phyloP scores from a whole-genome alignment of 2,329 filamentous ascomycete genomes.

The Emergomyces orientalis region DNA sequence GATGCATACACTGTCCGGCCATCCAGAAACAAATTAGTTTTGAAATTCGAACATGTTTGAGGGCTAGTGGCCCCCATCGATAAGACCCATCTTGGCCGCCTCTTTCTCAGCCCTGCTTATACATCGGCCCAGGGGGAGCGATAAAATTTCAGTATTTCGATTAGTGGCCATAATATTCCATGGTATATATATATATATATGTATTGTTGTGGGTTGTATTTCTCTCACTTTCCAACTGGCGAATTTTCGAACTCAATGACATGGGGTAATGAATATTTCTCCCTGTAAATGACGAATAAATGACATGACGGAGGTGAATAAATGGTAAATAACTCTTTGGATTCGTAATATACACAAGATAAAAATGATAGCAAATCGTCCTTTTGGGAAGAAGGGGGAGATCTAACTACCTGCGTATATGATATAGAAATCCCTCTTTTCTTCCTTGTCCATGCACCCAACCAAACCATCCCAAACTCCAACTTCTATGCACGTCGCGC shows the following conservation, averaged over 20 bases:
- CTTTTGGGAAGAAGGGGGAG: neutral
- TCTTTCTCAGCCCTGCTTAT: neutral
- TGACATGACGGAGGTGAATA: neutral
- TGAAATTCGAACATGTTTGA: slow-evolving; percentile 42
- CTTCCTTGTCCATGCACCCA: neutral
- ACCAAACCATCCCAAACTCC: neutral
- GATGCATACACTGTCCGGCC: slow-evolving; percentile 58
- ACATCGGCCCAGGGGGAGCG: neutral
- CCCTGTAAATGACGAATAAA: neutral
- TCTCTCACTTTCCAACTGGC: neutral
- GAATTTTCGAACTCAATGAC: neutral
- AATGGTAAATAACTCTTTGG: neutral
- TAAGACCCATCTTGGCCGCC: neutral
- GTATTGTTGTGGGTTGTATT: neutral
- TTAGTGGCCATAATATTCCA: neutral
- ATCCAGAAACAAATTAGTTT: slow-evolving; percentile 47
- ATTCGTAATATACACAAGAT: slow-evolving; percentile 3
- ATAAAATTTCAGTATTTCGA: neutral
- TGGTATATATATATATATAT: neutral
- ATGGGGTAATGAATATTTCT: neutral
- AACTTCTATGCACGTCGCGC: neutral
- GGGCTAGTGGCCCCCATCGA: no score
- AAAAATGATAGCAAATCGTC: neutral
- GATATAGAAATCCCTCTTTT: neutral
- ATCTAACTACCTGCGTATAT: neutral